Evolutionary conservation across 169 alveolate species (phyloP).

Genomic region (Plasmodium knowlesi): DNA sequence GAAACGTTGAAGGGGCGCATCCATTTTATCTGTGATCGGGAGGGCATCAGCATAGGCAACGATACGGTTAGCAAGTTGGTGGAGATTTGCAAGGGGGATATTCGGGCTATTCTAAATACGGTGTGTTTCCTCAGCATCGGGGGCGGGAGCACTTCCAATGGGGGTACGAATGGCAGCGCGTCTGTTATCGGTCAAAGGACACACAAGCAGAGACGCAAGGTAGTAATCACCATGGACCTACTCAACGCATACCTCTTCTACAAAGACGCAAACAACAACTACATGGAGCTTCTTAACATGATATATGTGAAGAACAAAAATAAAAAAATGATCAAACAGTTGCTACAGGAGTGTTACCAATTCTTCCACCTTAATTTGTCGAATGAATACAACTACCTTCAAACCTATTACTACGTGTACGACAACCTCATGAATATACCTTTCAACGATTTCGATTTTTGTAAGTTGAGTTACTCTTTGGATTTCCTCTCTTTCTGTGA

Average conservation of each 20-base stretch:
- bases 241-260: constrained; percentile 26
- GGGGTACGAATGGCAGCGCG: background rate
- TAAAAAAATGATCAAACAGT: constrained; percentile 10
- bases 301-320: constrained; percentile 62
- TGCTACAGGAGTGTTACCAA: constrained; percentile 8
- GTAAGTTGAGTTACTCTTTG: constrained; percentile 25
- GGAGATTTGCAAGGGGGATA: constrained; percentile 78
- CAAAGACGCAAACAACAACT: constrained; percentile 55
- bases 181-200: no score
- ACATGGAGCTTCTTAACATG: constrained; percentile 32
- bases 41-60: constrained; percentile 73
- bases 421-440: constrained; percentile 48
- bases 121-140: constrained; percentile 64
- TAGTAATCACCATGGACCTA: background rate
- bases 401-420: constrained; percentile 38
- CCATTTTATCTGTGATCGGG: constrained; percentile 76
- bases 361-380: constrained; percentile 31
- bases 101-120: constrained; percentile 76
- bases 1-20: constrained; percentile 77
- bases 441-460: constrained; percentile 51
- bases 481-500: constrained; percentile 58
- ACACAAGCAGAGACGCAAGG: background rate
- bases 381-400: constrained; percentile 41
- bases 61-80: constrained; percentile 78
- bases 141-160: background rate